These are phyloP conservation scores for Zymoseptoria passerinii DNA, from an alignment of 2,329 filamentous ascomycete species.

Conservation along the genomic window DNA sequence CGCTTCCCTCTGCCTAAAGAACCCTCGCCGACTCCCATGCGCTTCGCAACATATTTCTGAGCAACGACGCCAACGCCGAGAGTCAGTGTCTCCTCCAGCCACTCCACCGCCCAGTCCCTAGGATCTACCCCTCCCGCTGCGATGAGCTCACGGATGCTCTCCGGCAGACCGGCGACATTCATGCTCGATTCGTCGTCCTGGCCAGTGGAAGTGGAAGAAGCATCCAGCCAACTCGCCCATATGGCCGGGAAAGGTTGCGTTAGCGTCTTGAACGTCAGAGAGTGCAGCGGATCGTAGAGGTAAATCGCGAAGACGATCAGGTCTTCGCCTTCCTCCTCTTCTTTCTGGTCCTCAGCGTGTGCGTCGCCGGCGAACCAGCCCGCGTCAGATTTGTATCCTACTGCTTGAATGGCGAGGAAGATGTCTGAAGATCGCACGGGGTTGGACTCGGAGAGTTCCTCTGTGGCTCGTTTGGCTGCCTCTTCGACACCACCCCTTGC, in stretches of 20 bases:
- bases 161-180: conserved; percentile 50
- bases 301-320: conserved; percentile 68
- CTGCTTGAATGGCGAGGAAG: conserved; percentile 89
- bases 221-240: conserved; percentile 90
- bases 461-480: conserved; percentile 69
- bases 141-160: conserved; percentile 81
- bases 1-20: conserved; percentile 52
- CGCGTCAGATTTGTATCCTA: conserved; percentile 56
- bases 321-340: conserved; percentile 47
- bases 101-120: conserved; percentile 93
- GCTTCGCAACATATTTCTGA: conserved; percentile 84
- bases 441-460: conserved; percentile 73
- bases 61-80: conserved; percentile 78
- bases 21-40: conserved; percentile 93
- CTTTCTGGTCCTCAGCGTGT: conserved; percentile 5
- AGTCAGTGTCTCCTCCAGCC: conserved; percentile 80
- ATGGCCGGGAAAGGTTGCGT: conserved; percentile 75
- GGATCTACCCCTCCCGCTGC: conserved; percentile 70
- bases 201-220: conserved; percentile 38
- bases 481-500: conserved; percentile 68
- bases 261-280: conserved; percentile 74
- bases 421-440: conserved; percentile 89
- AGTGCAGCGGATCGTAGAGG: conserved; percentile 80
- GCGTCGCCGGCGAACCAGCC: conserved; percentile 58
- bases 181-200: conserved; percentile 32